Conservation (phyloP, 169 alveolate genomes). For the Plasmodium billcollinsi region DNA sequence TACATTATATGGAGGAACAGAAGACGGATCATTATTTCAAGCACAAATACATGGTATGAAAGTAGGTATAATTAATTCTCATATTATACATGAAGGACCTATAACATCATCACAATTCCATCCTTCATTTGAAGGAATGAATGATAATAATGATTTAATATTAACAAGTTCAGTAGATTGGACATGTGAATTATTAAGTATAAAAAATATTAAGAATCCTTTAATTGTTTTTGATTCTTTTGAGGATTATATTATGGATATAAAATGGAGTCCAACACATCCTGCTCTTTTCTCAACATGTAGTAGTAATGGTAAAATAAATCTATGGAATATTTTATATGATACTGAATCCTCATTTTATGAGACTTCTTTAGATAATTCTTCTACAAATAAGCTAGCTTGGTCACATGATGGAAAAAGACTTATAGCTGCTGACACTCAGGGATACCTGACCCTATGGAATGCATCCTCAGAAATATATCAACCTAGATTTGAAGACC, state of each 20-base stretch:
- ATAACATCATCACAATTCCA: constrained; percentile 84
- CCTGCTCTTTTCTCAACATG: constrained; percentile 71
- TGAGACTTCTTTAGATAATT: constrained; percentile 31
- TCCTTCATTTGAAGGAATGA: constrained; percentile 80
- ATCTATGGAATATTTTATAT: constrained; percentile 36
- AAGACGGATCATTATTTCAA: constrained; percentile 72
- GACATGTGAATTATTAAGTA: constrained; percentile 89
- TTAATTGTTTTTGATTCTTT: constrained; percentile 83
- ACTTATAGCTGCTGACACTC: constrained; percentile 65
- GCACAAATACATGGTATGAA: constrained; percentile 71
- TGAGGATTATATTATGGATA: constrained; percentile 89
- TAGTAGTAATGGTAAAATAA: constrained; percentile 54
- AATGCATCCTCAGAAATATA: constrained; percentile 56
- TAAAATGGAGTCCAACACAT: constrained; percentile 85
- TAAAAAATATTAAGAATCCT: constrained; percentile 79
- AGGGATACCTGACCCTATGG: constrained; percentile 56
- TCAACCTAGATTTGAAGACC: constrained; percentile 68
- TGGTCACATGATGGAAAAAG: constrained; percentile 73
- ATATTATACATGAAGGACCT: constrained; percentile 86
- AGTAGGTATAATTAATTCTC: constrained; percentile 78
- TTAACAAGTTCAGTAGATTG: constrained; percentile 91
- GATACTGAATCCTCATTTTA: constrained; percentile 47
- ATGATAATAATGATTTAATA: constrained; percentile 83
- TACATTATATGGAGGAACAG: constrained; percentile 77
- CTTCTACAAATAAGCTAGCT: constrained; percentile 56